Percentiles rank a stretch among this genome's conserved stretches.
These are phyloP conservation scores for Rhododendron williamsianum DNA, from an alignment of 148 eudicot genomes.

Conservation along the genomic window DNA sequence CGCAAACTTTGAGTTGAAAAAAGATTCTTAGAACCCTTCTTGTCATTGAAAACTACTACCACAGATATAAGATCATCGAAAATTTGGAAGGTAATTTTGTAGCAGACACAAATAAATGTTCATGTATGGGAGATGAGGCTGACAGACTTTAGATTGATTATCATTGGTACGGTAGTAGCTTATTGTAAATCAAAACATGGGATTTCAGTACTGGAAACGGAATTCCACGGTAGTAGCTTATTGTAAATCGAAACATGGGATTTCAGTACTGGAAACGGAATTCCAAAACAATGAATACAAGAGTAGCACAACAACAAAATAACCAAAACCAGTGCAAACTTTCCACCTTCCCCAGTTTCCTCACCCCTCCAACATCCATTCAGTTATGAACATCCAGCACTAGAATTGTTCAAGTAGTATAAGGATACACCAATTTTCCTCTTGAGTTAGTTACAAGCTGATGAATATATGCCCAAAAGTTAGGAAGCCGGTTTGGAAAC, in stretches of 20 bases:
- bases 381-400: not conserved
- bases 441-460: too few relatives aligned
- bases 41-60: not conserved
- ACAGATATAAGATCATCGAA: not conserved
- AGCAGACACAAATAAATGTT: not conserved
- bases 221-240: not conserved
- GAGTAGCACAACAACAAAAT: not conserved
- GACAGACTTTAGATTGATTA: not conserved
- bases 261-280: not conserved
- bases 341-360: not conserved
- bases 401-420: not conserved
- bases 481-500: constrained; percentile 28
- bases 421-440: not conserved
- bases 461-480: not conserved
- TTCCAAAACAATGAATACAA: not conserved
- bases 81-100: not conserved
- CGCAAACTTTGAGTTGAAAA: not conserved
- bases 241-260: not conserved
- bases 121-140: not conserved
- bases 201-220: not conserved
- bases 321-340: not conserved
- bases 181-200: too few relatives aligned
- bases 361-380: not conserved
- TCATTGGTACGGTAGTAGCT: too few relatives aligned
- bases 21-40: not conserved